A percentile compares a stretch with the other conserved stretches of the same genome.
Conservation (phyloP, 768 basidiomycete species). For the Naematelia aurantialba region DNA sequence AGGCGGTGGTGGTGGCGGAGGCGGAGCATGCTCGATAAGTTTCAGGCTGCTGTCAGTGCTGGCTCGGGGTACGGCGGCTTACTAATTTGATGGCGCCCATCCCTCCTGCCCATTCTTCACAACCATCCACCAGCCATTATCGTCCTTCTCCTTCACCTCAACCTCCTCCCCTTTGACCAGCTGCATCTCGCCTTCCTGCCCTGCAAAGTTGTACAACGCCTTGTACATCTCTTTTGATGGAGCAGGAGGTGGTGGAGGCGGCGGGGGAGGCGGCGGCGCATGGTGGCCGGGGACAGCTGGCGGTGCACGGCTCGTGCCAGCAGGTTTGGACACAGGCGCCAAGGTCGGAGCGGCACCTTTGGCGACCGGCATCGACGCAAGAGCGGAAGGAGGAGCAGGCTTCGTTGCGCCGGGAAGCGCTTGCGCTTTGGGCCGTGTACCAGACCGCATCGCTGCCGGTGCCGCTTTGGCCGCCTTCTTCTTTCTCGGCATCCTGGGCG, state of each 20-base stretch:
- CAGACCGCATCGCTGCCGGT: conserved; percentile 37
- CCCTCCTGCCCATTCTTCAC: conserved; percentile 77
- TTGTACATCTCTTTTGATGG: conserved; percentile 73
- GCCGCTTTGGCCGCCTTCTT: conserved; percentile 62
- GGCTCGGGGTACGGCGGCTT: conserved; percentile 8
- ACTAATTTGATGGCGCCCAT: conserved; percentile 76
- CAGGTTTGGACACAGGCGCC: conserved; percentile 33
- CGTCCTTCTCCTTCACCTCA: conserved; percentile 83
- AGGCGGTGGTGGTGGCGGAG: conserved; percentile 69
- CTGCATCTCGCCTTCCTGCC: conserved; percentile 86
- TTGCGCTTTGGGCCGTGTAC: conserved; percentile 53
- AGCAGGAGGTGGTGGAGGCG: conserved; percentile 59
- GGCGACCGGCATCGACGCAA: conserved; percentile 28
- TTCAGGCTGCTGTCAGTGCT: conserved; percentile 56
- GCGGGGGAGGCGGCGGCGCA: conserved; percentile 52
- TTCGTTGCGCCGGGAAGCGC: conserved; percentile 55
- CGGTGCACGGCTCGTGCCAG: conserved; percentile 43
- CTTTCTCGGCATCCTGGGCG: conserved; percentile 86
- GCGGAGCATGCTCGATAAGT: conserved; percentile 62
- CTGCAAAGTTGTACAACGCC: conserved; percentile 83
- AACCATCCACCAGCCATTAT: conserved; percentile 97
- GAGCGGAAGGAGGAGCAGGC: conserved; percentile 64
- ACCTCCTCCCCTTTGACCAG: conserved; percentile 87
- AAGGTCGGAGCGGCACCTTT: conserved; percentile 43
- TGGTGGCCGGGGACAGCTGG: conserved; percentile 52